Base-by-base conservation (phyloP, 345 rosid genomes). In the Citrus maxima region DNA sequence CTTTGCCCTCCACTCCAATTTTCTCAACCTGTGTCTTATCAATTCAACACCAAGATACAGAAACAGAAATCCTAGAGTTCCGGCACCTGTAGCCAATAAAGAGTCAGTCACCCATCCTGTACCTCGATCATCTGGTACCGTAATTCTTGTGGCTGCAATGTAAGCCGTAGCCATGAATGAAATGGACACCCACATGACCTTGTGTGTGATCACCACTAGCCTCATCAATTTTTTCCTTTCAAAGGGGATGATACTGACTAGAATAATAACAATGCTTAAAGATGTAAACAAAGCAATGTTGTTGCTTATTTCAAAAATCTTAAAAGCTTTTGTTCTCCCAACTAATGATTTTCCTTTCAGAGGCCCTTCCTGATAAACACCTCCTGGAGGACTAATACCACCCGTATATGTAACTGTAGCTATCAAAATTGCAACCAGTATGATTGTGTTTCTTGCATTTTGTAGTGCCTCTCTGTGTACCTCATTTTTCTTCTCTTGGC, bases 151-250 rank as follows among this genome's bases (percentile, higher is more conserved):
- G 4, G 72, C 81, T 67, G 78, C 80, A 60, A 67, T 32, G 34
- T 30, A 81, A 81, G 78, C 84, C 7, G 75, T 69, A 13, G 76
- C 81, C 81, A 81, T 81, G 62, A 66, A 77, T 24, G 84, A 73
- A 35, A 67, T 18, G 7, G 84, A 68, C 37, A 77, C 75, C 81
- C 80, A 77, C 75, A 72, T 59, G 38, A 67, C 22, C 66, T 81
- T 77, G 63, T 77, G 84, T 5, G 71, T 68, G 5, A 77, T 12
- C 65, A 59, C 65, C 70, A 81, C 22, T 32, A 73, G 71, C 22
- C 9, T 66, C 75, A 67, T 73, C 58, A 77, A 46, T 59, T 59
- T 54, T 28, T 67, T 81, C 10, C 70, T 67, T 27, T 46, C 42
- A 21, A 77, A 81, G 3, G 80, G 78, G 6, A 73, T 73, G 55